Evolutionary conservation across 169 alveolate species (phyloP).

Genomic region (Cryptosporidium canis): DNA sequence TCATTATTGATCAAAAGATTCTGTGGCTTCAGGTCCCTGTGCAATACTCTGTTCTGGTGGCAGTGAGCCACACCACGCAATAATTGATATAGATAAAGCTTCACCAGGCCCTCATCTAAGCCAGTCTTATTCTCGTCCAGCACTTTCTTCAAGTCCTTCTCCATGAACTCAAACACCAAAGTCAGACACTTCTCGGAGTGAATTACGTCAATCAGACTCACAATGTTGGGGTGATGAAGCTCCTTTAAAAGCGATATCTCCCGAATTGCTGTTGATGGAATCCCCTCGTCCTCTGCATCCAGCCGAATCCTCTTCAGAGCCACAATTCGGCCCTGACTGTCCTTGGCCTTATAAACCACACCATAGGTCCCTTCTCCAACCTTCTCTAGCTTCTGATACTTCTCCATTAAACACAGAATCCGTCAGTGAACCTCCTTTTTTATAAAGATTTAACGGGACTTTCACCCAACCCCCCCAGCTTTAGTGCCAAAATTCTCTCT

Average conservation of each 20-base stretch:
- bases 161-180: slow-evolving; percentile 98
- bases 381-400: slow-evolving; percentile 94
- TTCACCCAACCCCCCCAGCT: not conserved
- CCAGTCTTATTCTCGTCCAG: slow-evolving; percentile 90
- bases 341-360: slow-evolving; percentile 93
- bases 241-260: slow-evolving; percentile 97
- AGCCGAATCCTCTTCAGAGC: slow-evolving; percentile 97
- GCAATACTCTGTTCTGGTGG: slow-evolving; percentile 95
- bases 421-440: not conserved
- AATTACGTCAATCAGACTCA: slow-evolving; percentile 96
- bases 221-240: slow-evolving; percentile 98
- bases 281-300: slow-evolving; percentile 99
- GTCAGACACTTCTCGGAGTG: slow-evolving; percentile 97
- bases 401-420: slow-evolving; percentile 77
- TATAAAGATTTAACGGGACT: not conserved
- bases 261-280: slow-evolving; percentile 95
- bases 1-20: slow-evolving; percentile 94
- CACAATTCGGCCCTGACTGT: slow-evolving; percentile 89
- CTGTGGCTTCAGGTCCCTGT: slow-evolving; percentile 99
- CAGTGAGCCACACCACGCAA: slow-evolving; percentile 95
- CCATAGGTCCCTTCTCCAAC: slow-evolving; percentile 99
- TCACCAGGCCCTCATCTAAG: slow-evolving; percentile 86
- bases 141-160: slow-evolving; percentile 96
- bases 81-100: slow-evolving; percentile 91
- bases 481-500: not conserved